Conservation (phyloP, 2,329 filamentous ascomycete species). For the Arthroderma uncinatum region DNA sequence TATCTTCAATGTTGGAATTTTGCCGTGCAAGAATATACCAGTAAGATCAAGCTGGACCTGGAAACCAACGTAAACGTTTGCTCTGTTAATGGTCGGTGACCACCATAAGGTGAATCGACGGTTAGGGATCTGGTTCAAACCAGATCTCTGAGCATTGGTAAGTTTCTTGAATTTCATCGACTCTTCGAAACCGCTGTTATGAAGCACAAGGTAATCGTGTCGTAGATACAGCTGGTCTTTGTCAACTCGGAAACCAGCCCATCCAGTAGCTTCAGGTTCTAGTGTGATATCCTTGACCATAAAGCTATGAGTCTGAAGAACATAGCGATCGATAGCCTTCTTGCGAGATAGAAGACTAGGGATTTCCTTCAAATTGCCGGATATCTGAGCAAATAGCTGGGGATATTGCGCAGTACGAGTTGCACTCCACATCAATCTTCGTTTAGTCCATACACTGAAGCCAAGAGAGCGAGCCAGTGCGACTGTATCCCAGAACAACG, state of each 20-base stretch:
- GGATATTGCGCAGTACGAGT: slow-evolving; percentile 4
- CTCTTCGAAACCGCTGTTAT: slow-evolving; percentile 44
- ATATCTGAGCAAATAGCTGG: slow-evolving; percentile 14
- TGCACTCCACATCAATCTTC: neutral
- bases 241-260: slow-evolving; percentile 44
- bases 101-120: slow-evolving; percentile 98
- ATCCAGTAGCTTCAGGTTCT: slow-evolving; percentile 35
- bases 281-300: slow-evolving; percentile 34
- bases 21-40: slow-evolving; percentile 97
- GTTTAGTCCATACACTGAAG: slow-evolving; percentile 11
- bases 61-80: slow-evolving; percentile 98
- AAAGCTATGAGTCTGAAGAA: slow-evolving; percentile 28
- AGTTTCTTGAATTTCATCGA: slow-evolving; percentile 98
- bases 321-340: slow-evolving; percentile 12
- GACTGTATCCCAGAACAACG: slow-evolving; percentile 15
- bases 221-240: slow-evolving; percentile 42
- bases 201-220: slow-evolving; percentile 39
- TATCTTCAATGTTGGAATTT: slow-evolving; percentile 96
- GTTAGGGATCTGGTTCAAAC: slow-evolving; percentile 97
- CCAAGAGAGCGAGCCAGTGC: slow-evolving; percentile 13
- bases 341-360: slow-evolving; percentile 16
- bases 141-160: slow-evolving; percentile 90
- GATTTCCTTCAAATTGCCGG: slow-evolving; percentile 16
- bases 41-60: slow-evolving; percentile 96
- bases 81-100: slow-evolving; percentile 85